Conservation (phyloP, 305 asterid species). For the Solanum hybrid region DNA sequence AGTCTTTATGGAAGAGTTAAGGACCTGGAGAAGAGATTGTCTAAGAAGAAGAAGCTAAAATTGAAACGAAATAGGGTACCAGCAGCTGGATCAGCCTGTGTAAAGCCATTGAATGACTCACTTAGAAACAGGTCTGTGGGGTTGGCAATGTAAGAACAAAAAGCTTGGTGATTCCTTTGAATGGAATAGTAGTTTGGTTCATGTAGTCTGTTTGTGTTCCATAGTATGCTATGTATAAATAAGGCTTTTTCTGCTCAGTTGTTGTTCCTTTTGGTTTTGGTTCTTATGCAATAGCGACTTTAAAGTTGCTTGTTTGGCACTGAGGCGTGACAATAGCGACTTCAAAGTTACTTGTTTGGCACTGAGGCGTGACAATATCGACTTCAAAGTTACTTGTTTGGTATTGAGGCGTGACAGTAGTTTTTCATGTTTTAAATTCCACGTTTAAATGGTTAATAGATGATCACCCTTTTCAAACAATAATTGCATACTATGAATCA, state of each 20-base stretch:
- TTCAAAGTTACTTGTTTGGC: background rate
- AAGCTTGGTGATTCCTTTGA: background rate
- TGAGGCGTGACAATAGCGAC: too few relatives aligned
- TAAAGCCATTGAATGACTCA: conserved; percentile 5
- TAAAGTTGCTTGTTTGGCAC: too few relatives aligned
- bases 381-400: background rate
- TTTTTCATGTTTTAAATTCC: background rate
- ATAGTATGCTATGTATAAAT: background rate
- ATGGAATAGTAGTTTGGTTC: background rate
- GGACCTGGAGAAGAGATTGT: conserved; percentile 46
- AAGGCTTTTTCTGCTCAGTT: background rate
- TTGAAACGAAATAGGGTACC: conserved; percentile 13
- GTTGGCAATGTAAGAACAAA: conserved; percentile 7
- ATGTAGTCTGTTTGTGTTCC: background rate
- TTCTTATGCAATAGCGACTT: background rate
- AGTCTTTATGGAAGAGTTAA: conserved; percentile 43
- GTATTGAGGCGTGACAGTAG: background rate
- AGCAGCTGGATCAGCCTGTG: conserved; percentile 8
- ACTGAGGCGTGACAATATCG: background rate
- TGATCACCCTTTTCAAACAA: background rate
- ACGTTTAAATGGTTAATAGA: background rate
- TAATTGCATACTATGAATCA: background rate
- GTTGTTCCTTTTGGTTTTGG: background rate
- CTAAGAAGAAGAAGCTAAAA: conserved; percentile 42
- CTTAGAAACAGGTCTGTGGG: background rate